phyloP scores from a whole-genome alignment of 139 green algal genomes.

The Microglena sp. region DNA sequence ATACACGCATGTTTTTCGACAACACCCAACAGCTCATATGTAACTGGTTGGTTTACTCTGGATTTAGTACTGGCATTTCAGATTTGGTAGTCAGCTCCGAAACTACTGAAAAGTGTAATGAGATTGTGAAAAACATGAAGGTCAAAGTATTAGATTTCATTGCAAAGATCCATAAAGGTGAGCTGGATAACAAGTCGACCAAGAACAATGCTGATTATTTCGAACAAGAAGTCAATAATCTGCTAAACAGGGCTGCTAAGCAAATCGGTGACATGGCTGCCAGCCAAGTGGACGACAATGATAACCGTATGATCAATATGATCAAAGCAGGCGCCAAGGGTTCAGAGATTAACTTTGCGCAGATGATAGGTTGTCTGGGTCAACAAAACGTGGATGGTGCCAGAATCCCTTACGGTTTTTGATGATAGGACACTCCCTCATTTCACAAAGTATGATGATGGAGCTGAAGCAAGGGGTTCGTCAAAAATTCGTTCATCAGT shows the following conservation, averaged over 20 bases:
- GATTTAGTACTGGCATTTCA: constrained; percentile 15
- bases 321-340: constrained; percentile 83
- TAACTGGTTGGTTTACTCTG: constrained; percentile 80
- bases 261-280: constrained; percentile 3
- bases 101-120: not conserved
- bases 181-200: constrained; percentile 73
- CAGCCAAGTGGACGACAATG: not conserved
- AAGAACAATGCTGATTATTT: constrained; percentile 84
- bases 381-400: constrained; percentile 99
- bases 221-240: constrained; percentile 67
- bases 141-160: not conserved
- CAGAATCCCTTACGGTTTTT: constrained; percentile 92
- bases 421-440: constrained; percentile 77
- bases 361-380: constrained; percentile 96
- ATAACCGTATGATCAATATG: constrained; percentile 98
- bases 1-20: constrained; percentile 42
- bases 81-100: constrained; percentile 3
- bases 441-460: constrained; percentile 78
- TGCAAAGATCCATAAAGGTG: constrained; percentile 47
- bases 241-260: constrained; percentile 88
- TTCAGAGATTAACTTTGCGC: constrained; percentile 96
- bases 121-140: not conserved
- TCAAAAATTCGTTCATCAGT: constrained; percentile 90
- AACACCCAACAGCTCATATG: constrained; percentile 77
- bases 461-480: constrained; percentile 90